Evolutionary conservation across 148 eudicot species (phyloP).

Genomic region (Rheum nobile): DNA sequence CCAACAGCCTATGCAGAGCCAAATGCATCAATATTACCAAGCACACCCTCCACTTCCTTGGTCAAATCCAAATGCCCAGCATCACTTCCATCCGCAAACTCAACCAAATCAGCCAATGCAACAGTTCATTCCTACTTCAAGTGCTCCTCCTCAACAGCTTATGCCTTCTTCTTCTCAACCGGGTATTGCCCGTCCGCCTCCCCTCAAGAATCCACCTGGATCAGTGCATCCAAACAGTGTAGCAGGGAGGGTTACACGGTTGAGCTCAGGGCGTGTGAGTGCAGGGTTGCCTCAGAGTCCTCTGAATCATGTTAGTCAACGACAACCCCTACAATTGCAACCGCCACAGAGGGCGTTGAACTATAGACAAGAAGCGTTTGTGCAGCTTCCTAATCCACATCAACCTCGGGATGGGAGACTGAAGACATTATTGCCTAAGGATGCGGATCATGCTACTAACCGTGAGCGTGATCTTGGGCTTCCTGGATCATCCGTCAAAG

Average conservation of each 20-base stretch:
- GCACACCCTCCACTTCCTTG: constrained; percentile 16
- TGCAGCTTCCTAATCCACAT: not conserved
- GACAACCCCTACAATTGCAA: not conserved
- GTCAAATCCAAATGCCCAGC: not conserved
- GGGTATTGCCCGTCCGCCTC: too few species aligned
- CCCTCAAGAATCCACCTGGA: not conserved
- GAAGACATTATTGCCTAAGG: not conserved
- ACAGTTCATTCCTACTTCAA: constrained; percentile 27
- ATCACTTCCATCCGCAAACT: not conserved
- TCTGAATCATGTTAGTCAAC: not conserved
- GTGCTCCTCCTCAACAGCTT: too few species aligned
- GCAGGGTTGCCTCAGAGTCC: not conserved
- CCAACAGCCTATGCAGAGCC: constrained; percentile 25
- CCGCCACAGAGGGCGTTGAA: not conserved
- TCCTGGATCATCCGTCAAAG: too few species aligned
- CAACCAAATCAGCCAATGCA: constrained; percentile 31
- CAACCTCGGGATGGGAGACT: too few species aligned
- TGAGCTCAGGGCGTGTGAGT: not conserved
- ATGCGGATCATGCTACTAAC: not conserved
- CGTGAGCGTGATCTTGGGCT: not conserved
- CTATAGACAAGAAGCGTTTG: not conserved
- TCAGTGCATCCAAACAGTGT: not conserved
- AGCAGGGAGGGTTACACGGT: not conserved
- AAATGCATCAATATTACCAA: constrained; percentile 25
- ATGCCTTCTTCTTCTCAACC: too few species aligned